Base-by-base conservation (phyloP, 257 asterid species). In the Apocynum venetum region DNA sequence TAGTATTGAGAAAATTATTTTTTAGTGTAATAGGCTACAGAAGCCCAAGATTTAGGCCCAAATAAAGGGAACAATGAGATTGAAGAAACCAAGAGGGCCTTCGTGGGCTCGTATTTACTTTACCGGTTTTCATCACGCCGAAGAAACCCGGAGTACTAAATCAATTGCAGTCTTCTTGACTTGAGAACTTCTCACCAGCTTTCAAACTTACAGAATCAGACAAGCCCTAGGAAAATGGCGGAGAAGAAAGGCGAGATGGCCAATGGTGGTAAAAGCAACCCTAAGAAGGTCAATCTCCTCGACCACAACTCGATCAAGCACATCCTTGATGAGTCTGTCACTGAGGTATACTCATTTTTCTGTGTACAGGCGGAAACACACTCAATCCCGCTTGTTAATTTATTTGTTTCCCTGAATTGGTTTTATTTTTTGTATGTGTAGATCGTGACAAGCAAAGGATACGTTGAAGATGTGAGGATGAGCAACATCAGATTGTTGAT, bases 381-480 rank as follows among this genome's bases (percentile, higher is more conserved):
- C 35, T 38, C 64, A 17, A 65, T 6, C 10, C 1, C 43, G 56
- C 31, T 6, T 59, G 40, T 15, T 36, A 19, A 12, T 20, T 41
- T 44, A 13, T 11, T 38, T 59, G 43, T 56, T 65, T 35, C 1
- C 4, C 6, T 47, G 73, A 11, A 51, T 17, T 80, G 31, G 1
- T 38, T 12, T 56, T 55, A 6, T 46, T 75, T 36, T 56, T 76
- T 59, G 35, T 76, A 46, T 48, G 12, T 51, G 57, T 78, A 96
- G 99, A 89, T 96, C 88, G 99, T 93, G 85, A 90, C 91, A 35
- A 82, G 92, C 87, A 91, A 88, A 80, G 99, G 99, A 1, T 96
- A 85, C 79, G 85, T 87, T 1, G 98, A 96, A 79, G 92, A 96
- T 85, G 91, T 87, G 82, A 93, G 93, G 89, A 66, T 91, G 93